A percentile compares a stretch with the other conserved stretches of the same genome.
Evolutionary conservation across 139 green algal species (phyloP).

Genomic region (Chlorokybus atmophyticus): DNA sequence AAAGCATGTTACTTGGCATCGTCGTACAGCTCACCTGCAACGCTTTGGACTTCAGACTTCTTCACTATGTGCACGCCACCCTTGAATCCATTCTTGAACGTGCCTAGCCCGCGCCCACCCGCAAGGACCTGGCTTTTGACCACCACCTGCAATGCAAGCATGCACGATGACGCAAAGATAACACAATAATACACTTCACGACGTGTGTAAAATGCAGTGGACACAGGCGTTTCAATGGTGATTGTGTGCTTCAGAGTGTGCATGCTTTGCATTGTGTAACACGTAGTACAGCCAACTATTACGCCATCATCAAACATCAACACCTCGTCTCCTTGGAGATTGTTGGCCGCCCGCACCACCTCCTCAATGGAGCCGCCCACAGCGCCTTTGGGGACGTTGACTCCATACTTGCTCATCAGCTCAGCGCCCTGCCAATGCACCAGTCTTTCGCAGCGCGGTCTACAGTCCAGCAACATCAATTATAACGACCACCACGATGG

Average conservation of each 20-base stretch:
- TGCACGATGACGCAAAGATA: slow-evolving; percentile 53
- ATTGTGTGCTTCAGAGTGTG: no score
- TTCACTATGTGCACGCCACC: slow-evolving; percentile 90
- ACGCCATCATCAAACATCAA: no score
- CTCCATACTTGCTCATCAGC: slow-evolving; percentile 80
- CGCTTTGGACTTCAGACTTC: slow-evolving; percentile 36
- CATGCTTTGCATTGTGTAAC: no score
- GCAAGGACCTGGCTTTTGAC: slow-evolving; percentile 92
- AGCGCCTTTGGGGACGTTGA: slow-evolving; percentile 83
- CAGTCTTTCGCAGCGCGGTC: background rate
- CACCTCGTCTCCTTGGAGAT: slow-evolving; percentile 23
- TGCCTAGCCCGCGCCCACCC: slow-evolving; percentile 80
- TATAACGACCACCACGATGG: background rate
- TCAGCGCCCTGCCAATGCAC: slow-evolving; percentile 60
- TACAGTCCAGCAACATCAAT: background rate
- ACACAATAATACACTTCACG: no score
- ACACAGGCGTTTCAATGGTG: no score
- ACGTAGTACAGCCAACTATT: no score
- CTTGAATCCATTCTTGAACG: slow-evolving; percentile 87
- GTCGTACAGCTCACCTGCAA: slow-evolving; percentile 18
- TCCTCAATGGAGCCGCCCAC: slow-evolving; percentile 59
- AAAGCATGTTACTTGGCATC: slow-evolving; percentile 69
- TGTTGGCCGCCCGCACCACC: slow-evolving; percentile 48
- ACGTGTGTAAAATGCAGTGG: no score
- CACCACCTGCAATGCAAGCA: slow-evolving; percentile 72